Evolutionary conservation across 345 rosid genomes (phyloP), one percentile per base, ranked within the genome.

Genomic region (Eucalyptus albens): DNA sequence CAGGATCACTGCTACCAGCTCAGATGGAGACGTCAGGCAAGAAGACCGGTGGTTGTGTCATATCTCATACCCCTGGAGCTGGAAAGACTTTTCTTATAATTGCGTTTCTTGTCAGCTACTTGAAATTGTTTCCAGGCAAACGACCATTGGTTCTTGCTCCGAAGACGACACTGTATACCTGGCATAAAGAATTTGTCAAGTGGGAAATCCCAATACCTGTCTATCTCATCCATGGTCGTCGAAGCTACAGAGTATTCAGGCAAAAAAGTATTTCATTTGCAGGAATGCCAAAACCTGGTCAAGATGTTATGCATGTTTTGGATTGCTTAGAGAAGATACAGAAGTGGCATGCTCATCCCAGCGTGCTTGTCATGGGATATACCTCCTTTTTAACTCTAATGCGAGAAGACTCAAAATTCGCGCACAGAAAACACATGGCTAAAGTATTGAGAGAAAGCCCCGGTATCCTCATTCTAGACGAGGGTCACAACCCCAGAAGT

Each of bases 351-450:
- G 94, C 96, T 4, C 94, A 96, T 42, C 99, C 99, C 22, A 96
- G 99, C 90, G 96, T 97, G 87, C 97, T 97, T 86, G 97, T 97
- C n/a, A 97, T 96, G 99, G 99, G 99, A 37, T 97, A 97, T 93
- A 94, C 99, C 85, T 97, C 99, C 6, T 97, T 97, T 88, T 92
- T 94, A 50, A 96, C 99, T 82, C 90, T 97, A 90, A 97, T 97
- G 97, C 93, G 97, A 77, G 99, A 96, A 90, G 95, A 97, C 89
- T 92, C 98, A 6, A 96, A 94, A 92, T 97, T 96, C 87, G 92
- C 93, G 24, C 97, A 97, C 88, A 93, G 99, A 72, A 94, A 92
- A 65, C 94, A 94, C 92, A 95, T 97, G 98, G 98, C 99, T 60
- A 96, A 94, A 92, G 97, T 96, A 87, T 90, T 97, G 88, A 93